Conservation (phyloP, 1,284 basidiomycete genomes). For the Austroboletus niveus region DNA sequence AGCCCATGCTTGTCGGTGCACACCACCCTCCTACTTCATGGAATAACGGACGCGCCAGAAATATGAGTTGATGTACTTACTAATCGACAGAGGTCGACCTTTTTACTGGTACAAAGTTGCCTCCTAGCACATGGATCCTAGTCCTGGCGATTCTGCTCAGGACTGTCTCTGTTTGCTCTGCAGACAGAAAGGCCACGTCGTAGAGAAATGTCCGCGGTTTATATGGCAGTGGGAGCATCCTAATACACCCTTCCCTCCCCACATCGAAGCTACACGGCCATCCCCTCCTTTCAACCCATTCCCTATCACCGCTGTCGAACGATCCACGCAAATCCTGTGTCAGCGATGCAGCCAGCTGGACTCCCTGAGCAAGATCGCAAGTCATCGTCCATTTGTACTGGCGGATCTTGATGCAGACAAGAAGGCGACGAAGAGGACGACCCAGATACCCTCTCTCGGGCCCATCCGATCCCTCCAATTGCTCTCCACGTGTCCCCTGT, state of each 20-base stretch:
- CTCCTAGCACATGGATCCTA: not conserved
- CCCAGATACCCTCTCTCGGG: slow-evolving; percentile 7
- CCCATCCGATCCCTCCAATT: slow-evolving; percentile 8
- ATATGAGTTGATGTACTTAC: no score
- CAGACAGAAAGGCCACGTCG: slow-evolving; percentile 8
- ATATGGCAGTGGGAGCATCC: not conserved
- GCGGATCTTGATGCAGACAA: not conserved
- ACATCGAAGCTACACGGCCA: not conserved
- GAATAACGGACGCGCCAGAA: no score
- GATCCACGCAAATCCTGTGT: not conserved
- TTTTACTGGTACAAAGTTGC: not conserved
- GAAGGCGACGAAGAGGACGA: slow-evolving; percentile 3
- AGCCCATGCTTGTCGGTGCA: no score
- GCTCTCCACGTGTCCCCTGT: slow-evolving; percentile 10
- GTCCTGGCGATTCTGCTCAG: not conserved
- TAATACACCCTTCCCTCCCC: not conserved
- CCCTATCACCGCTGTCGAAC: not conserved
- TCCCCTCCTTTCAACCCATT: not conserved
- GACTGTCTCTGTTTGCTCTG: slow-evolving; percentile 10
- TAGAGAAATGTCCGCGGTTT: slow-evolving; percentile 1
- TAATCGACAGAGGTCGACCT: no score
- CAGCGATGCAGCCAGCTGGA: slow-evolving; percentile 2
- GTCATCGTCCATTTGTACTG: slow-evolving; percentile 3
- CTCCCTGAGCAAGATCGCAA: not conserved
- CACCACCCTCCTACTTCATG: no score